phyloP scores from a whole-genome alignment of 2,329 filamentous ascomycete species.

The Phialophora chinensis region DNA sequence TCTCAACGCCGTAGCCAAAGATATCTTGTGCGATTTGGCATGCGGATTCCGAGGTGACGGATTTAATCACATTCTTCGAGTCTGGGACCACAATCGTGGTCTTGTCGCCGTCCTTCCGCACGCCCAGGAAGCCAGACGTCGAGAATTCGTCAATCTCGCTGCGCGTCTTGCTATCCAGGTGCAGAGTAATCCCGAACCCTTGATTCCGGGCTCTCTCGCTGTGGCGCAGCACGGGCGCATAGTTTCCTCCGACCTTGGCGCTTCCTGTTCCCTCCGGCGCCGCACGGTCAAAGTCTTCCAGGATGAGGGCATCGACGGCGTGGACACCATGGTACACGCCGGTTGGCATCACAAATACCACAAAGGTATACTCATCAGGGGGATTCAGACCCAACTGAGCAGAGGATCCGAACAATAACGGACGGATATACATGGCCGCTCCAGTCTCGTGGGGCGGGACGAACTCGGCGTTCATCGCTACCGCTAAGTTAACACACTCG shows the following conservation, averaged over 20 bases:
- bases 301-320: slow-evolving; percentile 83
- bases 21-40: slow-evolving; percentile 71
- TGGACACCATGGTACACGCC: slow-evolving; percentile 91
- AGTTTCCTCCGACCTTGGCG: slow-evolving; percentile 96
- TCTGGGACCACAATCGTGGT: slow-evolving; percentile 81
- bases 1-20: slow-evolving; percentile 85
- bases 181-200: slow-evolving; percentile 92
- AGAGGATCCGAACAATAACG: slow-evolving; percentile 83
- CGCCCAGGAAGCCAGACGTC: slow-evolving; percentile 90
- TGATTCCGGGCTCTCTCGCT: slow-evolving; percentile 79
- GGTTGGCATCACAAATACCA: slow-evolving; percentile 87
- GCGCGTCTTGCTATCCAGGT: slow-evolving; percentile 83
- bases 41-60: slow-evolving; percentile 80
- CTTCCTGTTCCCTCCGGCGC: slow-evolving; percentile 89
- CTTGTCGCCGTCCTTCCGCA: slow-evolving; percentile 61
- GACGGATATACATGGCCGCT: slow-evolving; percentile 90
- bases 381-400: slow-evolving; percentile 86
- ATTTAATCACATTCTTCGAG: slow-evolving; percentile 85
- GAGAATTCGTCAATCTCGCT: slow-evolving; percentile 94
- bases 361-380: slow-evolving; percentile 90
- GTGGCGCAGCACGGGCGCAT: slow-evolving; percentile 87
- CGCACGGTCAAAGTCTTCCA: slow-evolving; percentile 91
- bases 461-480: slow-evolving; percentile 85
- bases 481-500: slow-evolving; percentile 76
- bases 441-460: slow-evolving; percentile 89